Percentiles rank a stretch among this genome's conserved stretches.
These are phyloP conservation scores for Candida quercuum DNA, from an alignment of 805 yeast species.

Conservation along the genomic window DNA sequence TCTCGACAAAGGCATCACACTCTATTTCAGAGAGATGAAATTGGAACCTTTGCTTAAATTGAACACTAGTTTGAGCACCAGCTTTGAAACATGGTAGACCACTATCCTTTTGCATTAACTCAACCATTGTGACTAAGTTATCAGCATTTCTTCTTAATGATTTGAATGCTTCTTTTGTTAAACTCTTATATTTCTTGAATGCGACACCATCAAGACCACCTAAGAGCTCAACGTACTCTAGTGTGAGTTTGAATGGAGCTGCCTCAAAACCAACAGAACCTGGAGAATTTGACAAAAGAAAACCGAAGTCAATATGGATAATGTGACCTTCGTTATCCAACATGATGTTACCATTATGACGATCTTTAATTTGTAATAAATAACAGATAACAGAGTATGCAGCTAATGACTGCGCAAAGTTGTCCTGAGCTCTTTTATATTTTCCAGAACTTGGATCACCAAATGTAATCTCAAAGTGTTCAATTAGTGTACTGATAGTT, in stretches of 20 bases:
- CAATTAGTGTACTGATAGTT: constrained; percentile 63
- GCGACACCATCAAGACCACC: constrained; percentile 70
- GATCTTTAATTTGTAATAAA: constrained; percentile 85
- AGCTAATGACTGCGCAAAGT: constrained; percentile 83
- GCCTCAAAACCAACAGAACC: constrained; percentile 97
- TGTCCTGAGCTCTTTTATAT: constrained; percentile 73
- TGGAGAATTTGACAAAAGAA: constrained; percentile 87
- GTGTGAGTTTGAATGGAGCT: constrained; percentile 91
- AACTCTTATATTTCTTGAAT: constrained; percentile 52
- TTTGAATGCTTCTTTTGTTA: constrained; percentile 70
- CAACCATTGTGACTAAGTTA: constrained; percentile 76
- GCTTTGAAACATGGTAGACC: constrained; percentile 86
- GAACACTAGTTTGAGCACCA: constrained; percentile 77
- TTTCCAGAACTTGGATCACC: constrained; percentile 54
- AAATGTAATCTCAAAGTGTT: constrained; percentile 72
- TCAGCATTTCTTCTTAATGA: constrained; percentile 70
- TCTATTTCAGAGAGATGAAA: constrained; percentile 68
- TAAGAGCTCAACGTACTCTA: constrained; percentile 81
- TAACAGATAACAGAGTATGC: constrained; percentile 90
- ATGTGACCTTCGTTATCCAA: constrained; percentile 93
- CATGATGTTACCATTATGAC: constrained; percentile 98
- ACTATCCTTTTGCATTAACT: constrained; percentile 90
- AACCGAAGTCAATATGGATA: constrained; percentile 93
- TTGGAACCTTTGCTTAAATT: constrained; percentile 78
- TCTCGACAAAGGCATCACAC: constrained; percentile 74